Conservation (phyloP, 1,284 basidiomycete genomes). For the Cutaneotrichosporon cavernicola region DNA sequence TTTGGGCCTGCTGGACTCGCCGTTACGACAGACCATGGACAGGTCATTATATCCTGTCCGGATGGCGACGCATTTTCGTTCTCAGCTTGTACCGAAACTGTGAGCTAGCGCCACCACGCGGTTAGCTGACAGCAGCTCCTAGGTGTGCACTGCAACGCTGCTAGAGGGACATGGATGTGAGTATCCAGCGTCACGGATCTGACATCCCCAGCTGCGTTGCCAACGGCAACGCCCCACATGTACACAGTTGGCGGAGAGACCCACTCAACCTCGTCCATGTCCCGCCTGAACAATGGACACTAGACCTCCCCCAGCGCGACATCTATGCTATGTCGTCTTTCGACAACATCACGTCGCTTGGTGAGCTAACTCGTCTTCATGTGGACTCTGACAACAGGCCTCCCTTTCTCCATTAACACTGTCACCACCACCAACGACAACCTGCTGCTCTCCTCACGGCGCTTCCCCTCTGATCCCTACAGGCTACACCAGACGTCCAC, state of each 20-base stretch:
- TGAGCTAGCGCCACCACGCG: slow-evolving; percentile 15
- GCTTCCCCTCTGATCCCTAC: slow-evolving; percentile 35
- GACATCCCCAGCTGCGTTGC: slow-evolving; percentile 17
- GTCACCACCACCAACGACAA: slow-evolving; percentile 23
- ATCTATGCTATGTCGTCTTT: slow-evolving; percentile 36
- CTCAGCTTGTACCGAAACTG: slow-evolving; percentile 34
- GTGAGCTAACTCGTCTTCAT: slow-evolving; percentile 11
- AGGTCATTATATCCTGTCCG: slow-evolving; percentile 26
- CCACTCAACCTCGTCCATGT: slow-evolving; percentile 13
- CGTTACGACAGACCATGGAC: slow-evolving; percentile 43
- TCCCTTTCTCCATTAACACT: slow-evolving; percentile 23
- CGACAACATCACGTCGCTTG: slow-evolving; percentile 38
- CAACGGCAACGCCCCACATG: slow-evolving; percentile 39
- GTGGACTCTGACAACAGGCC: slow-evolving; percentile 20
- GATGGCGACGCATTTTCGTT: slow-evolving; percentile 28
- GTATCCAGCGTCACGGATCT: slow-evolving; percentile 11
- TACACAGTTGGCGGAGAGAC: slow-evolving; percentile 37
- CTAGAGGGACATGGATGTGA: slow-evolving; percentile 38
- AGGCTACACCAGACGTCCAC: slow-evolving; percentile 34
- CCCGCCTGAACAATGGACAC: slow-evolving; percentile 26
- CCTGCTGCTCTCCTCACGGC: slow-evolving; percentile 22
- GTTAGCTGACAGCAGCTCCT: slow-evolving; percentile 30
- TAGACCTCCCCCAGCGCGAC: slow-evolving; percentile 35
- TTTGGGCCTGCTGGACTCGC: slow-evolving; percentile 10
- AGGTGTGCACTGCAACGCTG: slow-evolving; percentile 37